phyloP scores from a whole-genome alignment of 2,329 filamentous ascomycete genomes.

The Tothia fuscella region DNA sequence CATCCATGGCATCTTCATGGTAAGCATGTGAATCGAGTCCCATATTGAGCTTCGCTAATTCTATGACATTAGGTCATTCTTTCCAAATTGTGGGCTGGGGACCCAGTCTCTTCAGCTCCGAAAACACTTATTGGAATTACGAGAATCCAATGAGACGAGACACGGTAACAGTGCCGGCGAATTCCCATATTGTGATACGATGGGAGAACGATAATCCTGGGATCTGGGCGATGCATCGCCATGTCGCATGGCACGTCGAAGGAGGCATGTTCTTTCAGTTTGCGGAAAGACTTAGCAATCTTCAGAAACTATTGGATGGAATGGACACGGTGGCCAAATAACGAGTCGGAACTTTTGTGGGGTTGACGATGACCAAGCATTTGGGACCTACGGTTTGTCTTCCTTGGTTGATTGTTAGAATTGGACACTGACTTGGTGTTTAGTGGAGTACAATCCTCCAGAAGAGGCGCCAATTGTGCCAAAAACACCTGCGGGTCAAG shows the following conservation, averaged over 20 bases:
- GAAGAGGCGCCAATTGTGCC: no score
- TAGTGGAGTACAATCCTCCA: no score
- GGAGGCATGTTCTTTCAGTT: background rate
- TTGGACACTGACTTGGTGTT: no score
- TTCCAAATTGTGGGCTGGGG: background rate
- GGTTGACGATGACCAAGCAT: background rate
- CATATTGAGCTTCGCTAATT: no score
- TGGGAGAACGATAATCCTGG: background rate
- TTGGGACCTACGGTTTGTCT: background rate
- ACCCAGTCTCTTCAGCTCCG: background rate
- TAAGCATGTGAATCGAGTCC: no score
- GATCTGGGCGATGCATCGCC: constrained; percentile 2
- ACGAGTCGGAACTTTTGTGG: background rate
- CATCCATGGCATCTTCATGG: constrained; percentile 5
- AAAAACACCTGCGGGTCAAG: no score
- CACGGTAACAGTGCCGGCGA: background rate
- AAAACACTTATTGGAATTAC: background rate
- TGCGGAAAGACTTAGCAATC: background rate
- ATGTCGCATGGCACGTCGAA: background rate
- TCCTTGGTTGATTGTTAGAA: no score
- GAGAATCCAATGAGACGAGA: background rate
- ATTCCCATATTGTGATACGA: background rate
- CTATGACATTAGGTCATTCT: no score
- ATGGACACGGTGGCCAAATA: background rate
- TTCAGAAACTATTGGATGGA: background rate